Evolutionary conservation across 2,329 filamentous ascomycete genomes (phyloP), one percentile per base, ranked within the genome.

Genomic region (Fusarium proliferatum): DNA sequence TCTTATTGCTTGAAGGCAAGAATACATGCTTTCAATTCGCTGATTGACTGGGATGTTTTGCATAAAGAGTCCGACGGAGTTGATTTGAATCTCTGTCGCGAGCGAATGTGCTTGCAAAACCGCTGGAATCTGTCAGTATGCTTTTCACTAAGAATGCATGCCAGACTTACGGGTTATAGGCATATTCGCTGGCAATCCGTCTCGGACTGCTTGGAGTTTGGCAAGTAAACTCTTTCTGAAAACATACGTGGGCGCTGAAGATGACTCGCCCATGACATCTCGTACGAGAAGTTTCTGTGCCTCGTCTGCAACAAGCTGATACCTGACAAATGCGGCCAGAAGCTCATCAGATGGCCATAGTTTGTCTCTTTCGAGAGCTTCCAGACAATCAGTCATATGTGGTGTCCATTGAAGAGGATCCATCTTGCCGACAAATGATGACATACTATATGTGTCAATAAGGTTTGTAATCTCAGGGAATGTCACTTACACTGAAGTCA

Each of bases 351-450:
- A 83, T 1, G 84, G 80, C 30, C 82, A 82, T 62, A 90, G 86
- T 12, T 82, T 83, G 3, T 83, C 80, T 21, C 84, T 80, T 9
- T 82, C 80, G 1, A 92, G 80, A 4, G 83, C 71, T 9, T 83
- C 79, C 2, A 91, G 80, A 41, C 85, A 88, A 41, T 91, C 88
- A 36, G 90, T 88, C 82, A 92, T 86, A 58, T 90, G 85, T 3
- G 85, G 73, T 2, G 86, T 90, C 90, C 90, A 92, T 5, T 82
- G 83, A 55, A 91, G 81, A 4, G 84, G 75, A 59, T 90, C 88
- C 56, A 85, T 82, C 51, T 85, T 85, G 30, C 84, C 84, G 19
- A 88, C 80, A 59, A 82, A 85, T 6, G 77, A 81, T 53, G 81
- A 78, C 63, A 79, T 78, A 65, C 81, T 84, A 61, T 9, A 15